Percentiles rank a stretch among this genome's conserved stretches.
These are phyloP conservation scores for Ceratobasidium sp. DNA, from an alignment of 1,284 basidiomycete species.

Conservation along the genomic window DNA sequence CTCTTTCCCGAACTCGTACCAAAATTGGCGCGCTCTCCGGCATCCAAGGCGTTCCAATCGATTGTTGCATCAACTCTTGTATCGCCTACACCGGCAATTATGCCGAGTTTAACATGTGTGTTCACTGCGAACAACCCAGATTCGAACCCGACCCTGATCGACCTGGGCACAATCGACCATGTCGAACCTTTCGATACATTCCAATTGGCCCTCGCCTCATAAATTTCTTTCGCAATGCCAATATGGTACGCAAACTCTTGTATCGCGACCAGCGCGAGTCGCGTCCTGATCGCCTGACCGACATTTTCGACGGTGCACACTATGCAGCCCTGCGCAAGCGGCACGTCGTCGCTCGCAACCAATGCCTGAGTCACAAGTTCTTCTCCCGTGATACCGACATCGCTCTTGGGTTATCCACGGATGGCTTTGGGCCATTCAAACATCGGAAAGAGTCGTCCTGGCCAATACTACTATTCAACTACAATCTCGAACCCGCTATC, in stretches of 20 bases:
- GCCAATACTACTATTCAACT: slow-evolving; percentile 34
- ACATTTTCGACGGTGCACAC: slow-evolving; percentile 43
- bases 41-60: slow-evolving; percentile 1
- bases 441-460: slow-evolving; percentile 19
- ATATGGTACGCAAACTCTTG: slow-evolving; percentile 32
- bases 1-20: not conserved
- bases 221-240: slow-evolving; percentile 43
- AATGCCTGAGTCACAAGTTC: slow-evolving; percentile 26
- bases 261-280: not conserved
- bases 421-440: slow-evolving; percentile 45
- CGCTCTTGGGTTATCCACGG: slow-evolving; percentile 21
- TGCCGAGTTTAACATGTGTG: slow-evolving; percentile 23
- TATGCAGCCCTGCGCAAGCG: slow-evolving; percentile 6
- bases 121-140: slow-evolving; percentile 43
- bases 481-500: slow-evolving; percentile 34
- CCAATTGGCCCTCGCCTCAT: slow-evolving; percentile 46
- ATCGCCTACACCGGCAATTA: slow-evolving; percentile 44
- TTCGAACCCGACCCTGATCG: slow-evolving; percentile 29
- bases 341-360: slow-evolving; percentile 10
- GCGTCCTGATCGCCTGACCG: not conserved
- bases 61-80: slow-evolving; percentile 49
- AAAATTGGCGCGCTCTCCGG: slow-evolving; percentile 9
- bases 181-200: slow-evolving; percentile 46
- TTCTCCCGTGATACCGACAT: slow-evolving; percentile 39
- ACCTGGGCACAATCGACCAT: not conserved